Evolutionary conservation across 2,329 filamentous ascomycete species (phyloP).

Genomic region (Clarireedia homoeocarpa): DNA sequence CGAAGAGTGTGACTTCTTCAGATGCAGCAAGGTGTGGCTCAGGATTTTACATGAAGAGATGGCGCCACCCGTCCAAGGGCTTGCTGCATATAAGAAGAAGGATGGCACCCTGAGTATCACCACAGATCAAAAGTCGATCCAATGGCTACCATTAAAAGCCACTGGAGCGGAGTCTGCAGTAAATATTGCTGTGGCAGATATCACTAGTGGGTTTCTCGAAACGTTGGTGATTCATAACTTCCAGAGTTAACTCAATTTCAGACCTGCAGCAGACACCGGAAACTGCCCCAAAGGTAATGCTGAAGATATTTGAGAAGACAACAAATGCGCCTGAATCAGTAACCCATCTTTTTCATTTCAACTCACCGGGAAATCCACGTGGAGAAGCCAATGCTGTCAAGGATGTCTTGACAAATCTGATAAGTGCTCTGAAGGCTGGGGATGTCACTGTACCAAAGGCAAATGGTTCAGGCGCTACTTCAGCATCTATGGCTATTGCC

Average conservation of each 20-base stretch:
- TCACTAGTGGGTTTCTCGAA: constrained; percentile 60
- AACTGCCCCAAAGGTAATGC: constrained; percentile 79
- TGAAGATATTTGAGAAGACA: constrained; percentile 79
- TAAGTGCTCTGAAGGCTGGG: constrained; percentile 47
- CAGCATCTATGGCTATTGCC: constrained; percentile 71
- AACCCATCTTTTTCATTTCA: constrained; percentile 84
- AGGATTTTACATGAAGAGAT: constrained; percentile 5
- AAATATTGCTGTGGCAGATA: constrained; percentile 63
- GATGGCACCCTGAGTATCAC: constrained; percentile 76
- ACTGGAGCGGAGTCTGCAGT: constrained; percentile 55
- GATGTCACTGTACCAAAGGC: constrained; percentile 28
- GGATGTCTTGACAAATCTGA: constrained; percentile 69
- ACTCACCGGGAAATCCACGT: constrained; percentile 65
- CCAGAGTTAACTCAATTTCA: constrained; percentile 32
- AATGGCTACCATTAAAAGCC: constrained; percentile 68
- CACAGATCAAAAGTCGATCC: constrained; percentile 63
- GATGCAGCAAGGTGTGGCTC: neutral
- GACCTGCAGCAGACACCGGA: constrained; percentile 94
- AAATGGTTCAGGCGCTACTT: constrained; percentile 37
- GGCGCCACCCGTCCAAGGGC: constrained; percentile 36
- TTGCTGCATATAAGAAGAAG: constrained; percentile 87
- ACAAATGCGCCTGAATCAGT: constrained; percentile 50
- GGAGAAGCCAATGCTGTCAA: constrained; percentile 80
- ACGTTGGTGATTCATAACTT: constrained; percentile 4
- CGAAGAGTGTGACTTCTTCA: neutral